Percentiles rank a stretch among this genome's conserved stretches.
phyloP scores from a whole-genome alignment of 371 early-diverging fungal genomes.

The Apophysomyces sp. region DNA sequence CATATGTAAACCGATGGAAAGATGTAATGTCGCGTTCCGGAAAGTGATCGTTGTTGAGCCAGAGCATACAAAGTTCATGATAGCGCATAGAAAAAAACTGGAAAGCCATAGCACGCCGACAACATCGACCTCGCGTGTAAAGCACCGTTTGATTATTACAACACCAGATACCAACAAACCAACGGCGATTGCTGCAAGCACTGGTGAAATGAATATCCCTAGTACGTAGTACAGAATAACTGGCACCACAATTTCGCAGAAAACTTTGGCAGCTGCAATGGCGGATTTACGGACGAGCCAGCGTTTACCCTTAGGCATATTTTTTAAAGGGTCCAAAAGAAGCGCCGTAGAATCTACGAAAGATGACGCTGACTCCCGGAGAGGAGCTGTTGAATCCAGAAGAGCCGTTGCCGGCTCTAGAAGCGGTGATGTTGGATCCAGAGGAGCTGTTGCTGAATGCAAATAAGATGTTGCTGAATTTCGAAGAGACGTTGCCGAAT shows the following conservation, averaged over 20 bases:
- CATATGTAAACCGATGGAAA: not conserved
- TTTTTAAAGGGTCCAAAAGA: too few relatives aligned
- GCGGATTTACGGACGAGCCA: too few relatives aligned
- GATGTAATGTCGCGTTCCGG: not conserved
- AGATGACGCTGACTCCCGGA: too few relatives aligned
- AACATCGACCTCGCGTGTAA: not conserved
- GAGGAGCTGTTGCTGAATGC: too few relatives aligned
- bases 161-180: not conserved
- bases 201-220: not conserved
- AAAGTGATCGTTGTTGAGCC: not conserved
- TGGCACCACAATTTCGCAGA: not conserved
- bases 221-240: not conserved
- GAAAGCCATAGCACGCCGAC: not conserved
- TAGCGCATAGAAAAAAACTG: not conserved
- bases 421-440: not conserved
- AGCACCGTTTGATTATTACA: not conserved
- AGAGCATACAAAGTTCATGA: not conserved
- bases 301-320: too few relatives aligned
- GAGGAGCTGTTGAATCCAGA: too few relatives aligned
- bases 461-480: too few relatives aligned
- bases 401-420: not conserved
- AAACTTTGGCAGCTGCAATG: not conserved
- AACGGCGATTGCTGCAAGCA: not conserved
- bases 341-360: too few relatives aligned
- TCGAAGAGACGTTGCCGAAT: not conserved